Percentiles rank a stretch among this genome's conserved stretches.
These are phyloP conservation scores for Ophiostoma piceae DNA, from an alignment of 2,329 filamentous ascomycete species.

Conservation along the genomic window DNA sequence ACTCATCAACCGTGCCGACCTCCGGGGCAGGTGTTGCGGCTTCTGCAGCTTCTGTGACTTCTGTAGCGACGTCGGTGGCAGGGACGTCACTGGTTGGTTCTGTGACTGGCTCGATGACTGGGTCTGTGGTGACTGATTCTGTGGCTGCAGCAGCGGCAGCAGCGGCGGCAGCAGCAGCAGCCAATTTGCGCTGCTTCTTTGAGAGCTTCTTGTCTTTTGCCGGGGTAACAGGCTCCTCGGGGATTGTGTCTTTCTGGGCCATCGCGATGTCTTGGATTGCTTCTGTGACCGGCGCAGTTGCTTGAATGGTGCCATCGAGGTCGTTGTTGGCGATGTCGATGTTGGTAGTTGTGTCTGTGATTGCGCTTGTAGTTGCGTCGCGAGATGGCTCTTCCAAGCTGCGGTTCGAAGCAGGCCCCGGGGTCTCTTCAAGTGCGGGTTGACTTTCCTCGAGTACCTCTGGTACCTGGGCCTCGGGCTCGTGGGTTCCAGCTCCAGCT, in stretches of 20 bases:
- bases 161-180: slow-evolving; percentile 23
- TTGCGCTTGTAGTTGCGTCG: background rate
- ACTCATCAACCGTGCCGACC: slow-evolving; percentile 17
- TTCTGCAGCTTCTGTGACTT: background rate
- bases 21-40: background rate
- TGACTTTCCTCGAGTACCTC: background rate
- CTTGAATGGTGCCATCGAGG: background rate
- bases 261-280: background rate
- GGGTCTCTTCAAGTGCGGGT: slow-evolving; percentile 16
- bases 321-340: background rate
- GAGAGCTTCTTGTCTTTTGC: slow-evolving; percentile 22
- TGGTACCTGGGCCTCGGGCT: background rate
- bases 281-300: background rate
- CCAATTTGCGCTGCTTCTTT: slow-evolving; percentile 25
- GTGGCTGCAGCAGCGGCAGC: background rate
- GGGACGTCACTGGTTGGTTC: background rate
- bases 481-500: background rate
- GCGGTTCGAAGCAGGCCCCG: slow-evolving; percentile 22
- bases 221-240: background rate
- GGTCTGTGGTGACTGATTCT: background rate
- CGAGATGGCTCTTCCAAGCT: slow-evolving; percentile 20
- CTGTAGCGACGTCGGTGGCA: background rate
- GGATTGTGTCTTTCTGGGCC: background rate
- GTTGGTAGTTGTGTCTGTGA: background rate
- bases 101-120: background rate